Conservation (phyloP, 169 alveolate species). For the Plasmodium fragile region DNA sequence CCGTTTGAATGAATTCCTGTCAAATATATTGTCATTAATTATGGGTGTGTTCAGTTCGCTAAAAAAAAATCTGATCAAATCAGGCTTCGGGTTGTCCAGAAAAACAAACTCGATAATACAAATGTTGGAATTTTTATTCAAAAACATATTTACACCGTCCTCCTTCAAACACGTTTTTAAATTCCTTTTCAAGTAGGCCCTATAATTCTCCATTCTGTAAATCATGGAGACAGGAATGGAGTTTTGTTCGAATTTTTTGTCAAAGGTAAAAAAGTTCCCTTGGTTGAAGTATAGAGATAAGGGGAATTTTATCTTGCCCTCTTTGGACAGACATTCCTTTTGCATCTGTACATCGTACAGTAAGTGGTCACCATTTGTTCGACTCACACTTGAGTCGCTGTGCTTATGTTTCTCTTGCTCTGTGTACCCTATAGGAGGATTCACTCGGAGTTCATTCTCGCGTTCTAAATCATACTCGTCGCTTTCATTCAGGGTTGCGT, state of each 20-base stretch:
- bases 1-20: constrained; percentile 21
- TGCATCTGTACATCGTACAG: background rate
- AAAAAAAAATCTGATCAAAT: constrained; percentile 41
- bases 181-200: constrained; percentile 20
- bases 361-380: background rate
- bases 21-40: constrained; percentile 69
- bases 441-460: background rate
- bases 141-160: background rate
- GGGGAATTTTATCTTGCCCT: constrained; percentile 29
- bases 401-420: background rate
- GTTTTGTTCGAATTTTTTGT: background rate
- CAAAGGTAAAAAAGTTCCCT: constrained; percentile 48
- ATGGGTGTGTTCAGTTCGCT: constrained; percentile 70
- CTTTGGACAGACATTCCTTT: background rate
- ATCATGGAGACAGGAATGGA: constrained; percentile 42
- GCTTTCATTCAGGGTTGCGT: background rate
- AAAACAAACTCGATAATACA: constrained; percentile 50
- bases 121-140: constrained; percentile 14
- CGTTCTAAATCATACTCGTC: background rate
- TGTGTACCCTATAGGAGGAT: background rate
- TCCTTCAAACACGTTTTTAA: background rate
- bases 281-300: constrained; percentile 38
- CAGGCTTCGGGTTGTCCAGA: constrained; percentile 51
- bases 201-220: constrained; percentile 44
- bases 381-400: background rate